Conservation (phyloP, 2,329 filamentous ascomycete genomes). For the Cadophora malorum region DNA sequence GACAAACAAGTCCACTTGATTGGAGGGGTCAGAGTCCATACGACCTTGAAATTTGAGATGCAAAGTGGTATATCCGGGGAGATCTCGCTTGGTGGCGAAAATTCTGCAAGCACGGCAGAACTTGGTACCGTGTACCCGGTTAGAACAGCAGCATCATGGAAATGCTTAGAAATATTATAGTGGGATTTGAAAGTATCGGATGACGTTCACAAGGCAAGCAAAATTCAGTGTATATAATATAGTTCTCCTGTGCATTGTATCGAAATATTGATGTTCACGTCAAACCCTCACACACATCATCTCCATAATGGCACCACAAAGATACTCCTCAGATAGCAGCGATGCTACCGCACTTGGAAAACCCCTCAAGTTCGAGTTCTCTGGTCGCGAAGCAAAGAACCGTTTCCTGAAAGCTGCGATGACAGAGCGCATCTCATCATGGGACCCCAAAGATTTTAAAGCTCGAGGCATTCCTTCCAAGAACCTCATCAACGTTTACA, state of each 20-base stretch:
- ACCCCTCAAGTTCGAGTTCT: slow-evolving; percentile 58
- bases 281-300: background rate
- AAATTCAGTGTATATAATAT: too few relatives aligned
- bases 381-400: slow-evolving; percentile 63
- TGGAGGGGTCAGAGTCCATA: too few relatives aligned
- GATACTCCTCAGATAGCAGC: slow-evolving; percentile 38
- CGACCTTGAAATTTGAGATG: background rate
- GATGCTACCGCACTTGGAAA: slow-evolving; percentile 49
- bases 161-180: background rate
- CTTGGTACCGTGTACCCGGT: background rate
- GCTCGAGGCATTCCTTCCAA: slow-evolving; percentile 60
- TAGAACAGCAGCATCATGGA: background rate
- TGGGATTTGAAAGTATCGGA: background rate
- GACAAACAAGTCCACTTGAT: background rate
- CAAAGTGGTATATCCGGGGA: background rate
- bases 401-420: slow-evolving; percentile 73
- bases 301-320: slow-evolving; percentile 33
- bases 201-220: background rate
- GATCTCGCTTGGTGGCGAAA: background rate
- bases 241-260: too few relatives aligned
- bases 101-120: background rate
- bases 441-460: slow-evolving; percentile 58
- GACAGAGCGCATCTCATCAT: slow-evolving; percentile 68
- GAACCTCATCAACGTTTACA: slow-evolving; percentile 62
- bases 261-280: too few relatives aligned